These are phyloP conservation scores for Canna indica DNA, from an alignment of 176 grass and related monocot species.

Conservation along the genomic window DNA sequence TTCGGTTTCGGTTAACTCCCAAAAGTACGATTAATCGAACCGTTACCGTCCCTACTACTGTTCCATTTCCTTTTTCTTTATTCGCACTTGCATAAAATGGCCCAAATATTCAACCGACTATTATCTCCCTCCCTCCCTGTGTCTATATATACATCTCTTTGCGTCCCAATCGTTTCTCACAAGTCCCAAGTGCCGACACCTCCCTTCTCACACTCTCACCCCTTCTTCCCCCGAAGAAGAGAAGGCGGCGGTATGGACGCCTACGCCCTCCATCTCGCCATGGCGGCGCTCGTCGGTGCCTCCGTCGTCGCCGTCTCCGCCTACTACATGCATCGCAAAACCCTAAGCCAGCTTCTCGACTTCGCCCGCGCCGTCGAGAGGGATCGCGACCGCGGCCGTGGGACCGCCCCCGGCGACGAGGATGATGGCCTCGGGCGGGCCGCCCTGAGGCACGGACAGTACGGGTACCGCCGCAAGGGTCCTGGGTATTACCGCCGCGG, in stretches of 20 bases:
- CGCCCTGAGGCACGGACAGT: background rate
- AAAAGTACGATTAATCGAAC: no score
- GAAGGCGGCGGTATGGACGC: slow-evolving; percentile 63
- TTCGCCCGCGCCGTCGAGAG: slow-evolving; percentile 42
- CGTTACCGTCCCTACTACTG: no score
- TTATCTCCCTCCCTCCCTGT: background rate
- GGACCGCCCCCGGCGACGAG: background rate
- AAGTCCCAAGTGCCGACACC: no score
- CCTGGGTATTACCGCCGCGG: slow-evolving; percentile 15
- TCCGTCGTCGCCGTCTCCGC: slow-evolving; percentile 49
- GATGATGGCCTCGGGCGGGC: background rate
- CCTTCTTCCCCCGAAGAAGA: background rate
- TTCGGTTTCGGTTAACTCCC: no score
- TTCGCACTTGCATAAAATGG: background rate
- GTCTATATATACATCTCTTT: background rate
- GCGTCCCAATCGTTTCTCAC: no score
- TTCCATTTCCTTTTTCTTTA: background rate
- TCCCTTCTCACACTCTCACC: background rate
- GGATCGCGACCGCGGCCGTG: background rate
- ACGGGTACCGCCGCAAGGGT: background rate
- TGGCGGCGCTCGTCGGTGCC: slow-evolving; percentile 73
- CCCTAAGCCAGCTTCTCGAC: slow-evolving; percentile 53
- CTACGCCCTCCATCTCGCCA: slow-evolving; percentile 70
- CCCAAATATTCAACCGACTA: background rate
- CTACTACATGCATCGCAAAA: slow-evolving; percentile 84